Evolutionary conservation across 805 yeast species (phyloP).

Genomic region (Clavispora santaluciae): DNA sequence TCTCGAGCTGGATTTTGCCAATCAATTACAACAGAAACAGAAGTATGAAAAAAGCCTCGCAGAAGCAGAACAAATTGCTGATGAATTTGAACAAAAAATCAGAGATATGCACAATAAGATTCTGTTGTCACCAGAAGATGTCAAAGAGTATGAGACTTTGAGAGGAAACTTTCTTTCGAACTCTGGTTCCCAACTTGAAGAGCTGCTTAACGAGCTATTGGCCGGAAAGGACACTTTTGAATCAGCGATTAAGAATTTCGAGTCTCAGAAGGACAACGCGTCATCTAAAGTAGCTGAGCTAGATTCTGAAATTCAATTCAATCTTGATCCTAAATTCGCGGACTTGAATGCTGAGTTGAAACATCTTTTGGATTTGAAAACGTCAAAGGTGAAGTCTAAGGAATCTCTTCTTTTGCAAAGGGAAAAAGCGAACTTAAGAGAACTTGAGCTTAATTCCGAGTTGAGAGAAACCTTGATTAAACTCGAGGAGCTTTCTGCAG

Average conservation of each 20-base stretch:
- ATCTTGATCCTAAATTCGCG: constrained; percentile 28
- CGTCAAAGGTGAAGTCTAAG: constrained; percentile 22
- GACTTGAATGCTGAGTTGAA: constrained; percentile 28
- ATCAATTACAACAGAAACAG: constrained; percentile 43
- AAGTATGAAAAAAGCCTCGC: constrained; percentile 45
- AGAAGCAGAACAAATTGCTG: constrained; percentile 31
- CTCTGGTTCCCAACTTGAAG: constrained; percentile 57
- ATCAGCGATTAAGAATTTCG: constrained; percentile 19
- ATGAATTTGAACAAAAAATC: constrained; percentile 25
- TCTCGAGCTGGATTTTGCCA: constrained; percentile 45
- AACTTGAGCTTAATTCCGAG: constrained; percentile 57
- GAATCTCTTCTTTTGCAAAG: constrained; percentile 28
- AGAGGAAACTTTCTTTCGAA: constrained; percentile 52
- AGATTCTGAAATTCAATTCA: constrained; percentile 31
- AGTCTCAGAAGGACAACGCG: constrained; percentile 31
- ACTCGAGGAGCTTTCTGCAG: constrained; percentile 70
- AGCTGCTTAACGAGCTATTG: constrained; percentile 36
- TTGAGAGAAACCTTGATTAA: constrained; percentile 55
- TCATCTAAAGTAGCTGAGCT: constrained; percentile 37
- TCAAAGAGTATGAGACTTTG: constrained; percentile 52
- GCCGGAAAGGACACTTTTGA: constrained; percentile 43
- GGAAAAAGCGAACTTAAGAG: constrained; percentile 40
- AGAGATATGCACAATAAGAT: constrained; percentile 14
- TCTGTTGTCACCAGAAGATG: constrained; percentile 44
- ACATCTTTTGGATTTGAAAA: constrained; percentile 25